phyloP scores from a whole-genome alignment of 495 filamentous ascomycete species.

The Chaetomium tenue region DNA sequence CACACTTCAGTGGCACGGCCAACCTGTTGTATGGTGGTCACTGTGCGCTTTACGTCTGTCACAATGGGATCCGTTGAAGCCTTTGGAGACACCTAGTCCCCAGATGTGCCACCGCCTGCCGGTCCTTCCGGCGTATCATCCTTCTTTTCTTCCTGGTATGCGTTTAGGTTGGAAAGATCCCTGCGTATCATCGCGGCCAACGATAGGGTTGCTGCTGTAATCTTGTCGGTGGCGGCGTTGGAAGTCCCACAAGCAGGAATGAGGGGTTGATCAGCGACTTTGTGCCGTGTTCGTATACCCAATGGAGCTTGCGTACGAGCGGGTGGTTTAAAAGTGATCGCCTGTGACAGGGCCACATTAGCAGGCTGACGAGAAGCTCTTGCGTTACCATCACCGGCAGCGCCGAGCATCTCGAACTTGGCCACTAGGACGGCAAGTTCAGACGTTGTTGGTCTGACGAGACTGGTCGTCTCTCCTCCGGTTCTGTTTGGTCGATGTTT shows the following conservation, averaged over 20 bases:
- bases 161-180: too few species aligned
- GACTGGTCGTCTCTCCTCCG: not conserved
- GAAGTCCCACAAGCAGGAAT: too few species aligned
- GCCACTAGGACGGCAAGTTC: slow-evolving; percentile 38
- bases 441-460: not conserved
- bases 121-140: too few species aligned
- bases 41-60: not conserved
- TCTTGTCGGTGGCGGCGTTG: too few species aligned
- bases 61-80: not conserved
- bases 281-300: too few species aligned
- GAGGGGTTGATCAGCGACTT: too few species aligned
- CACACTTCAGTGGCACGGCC: not conserved
- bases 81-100: not conserved
- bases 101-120: not conserved
- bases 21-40: not conserved
- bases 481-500: too few species aligned
- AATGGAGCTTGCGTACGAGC: not conserved
- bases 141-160: too few species aligned
- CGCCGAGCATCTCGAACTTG: slow-evolving; percentile 45
- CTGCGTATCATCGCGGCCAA: too few species aligned
- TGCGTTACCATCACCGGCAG: slow-evolving; percentile 19
- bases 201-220: too few species aligned
- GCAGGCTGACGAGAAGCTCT: not conserved
- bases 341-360: not conserved
- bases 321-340: not conserved